These are phyloP conservation scores for Chrysoporthe cubensis DNA, from an alignment of 2,329 filamentous ascomycete genomes.

Conservation along the genomic window DNA sequence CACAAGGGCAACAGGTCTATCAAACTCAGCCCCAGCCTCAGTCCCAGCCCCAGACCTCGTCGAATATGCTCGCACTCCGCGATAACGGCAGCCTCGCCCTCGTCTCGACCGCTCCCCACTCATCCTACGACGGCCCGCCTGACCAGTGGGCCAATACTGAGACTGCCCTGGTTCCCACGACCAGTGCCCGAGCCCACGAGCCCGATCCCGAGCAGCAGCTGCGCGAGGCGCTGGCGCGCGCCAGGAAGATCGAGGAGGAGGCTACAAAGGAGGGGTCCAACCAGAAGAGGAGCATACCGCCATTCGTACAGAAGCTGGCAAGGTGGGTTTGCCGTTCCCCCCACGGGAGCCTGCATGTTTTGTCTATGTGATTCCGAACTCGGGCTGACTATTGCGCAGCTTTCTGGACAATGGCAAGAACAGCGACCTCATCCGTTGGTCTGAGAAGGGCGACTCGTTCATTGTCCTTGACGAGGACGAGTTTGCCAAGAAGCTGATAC, in stretches of 20 bases:
- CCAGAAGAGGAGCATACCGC: constrained; percentile 65
- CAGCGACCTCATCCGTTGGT: constrained; percentile 95
- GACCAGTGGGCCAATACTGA: constrained; percentile 46
- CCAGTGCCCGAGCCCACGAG: constrained; percentile 49
- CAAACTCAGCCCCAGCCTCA: constrained; percentile 36
- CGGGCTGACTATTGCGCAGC: constrained; percentile 51
- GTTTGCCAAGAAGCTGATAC: constrained; percentile 95
- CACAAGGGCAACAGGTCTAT: constrained; percentile 32
- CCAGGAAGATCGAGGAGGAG: constrained; percentile 77
- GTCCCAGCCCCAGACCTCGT: constrained; percentile 36
- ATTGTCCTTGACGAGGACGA: constrained; percentile 97
- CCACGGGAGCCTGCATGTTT: constrained; percentile 13
- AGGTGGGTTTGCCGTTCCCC: constrained; percentile 63
- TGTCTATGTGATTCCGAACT: not conserved
- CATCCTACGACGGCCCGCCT: constrained; percentile 33
- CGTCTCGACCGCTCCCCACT: constrained; percentile 46
- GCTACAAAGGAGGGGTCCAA: constrained; percentile 72
- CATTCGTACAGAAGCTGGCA: constrained; percentile 97
- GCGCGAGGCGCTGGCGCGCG: constrained; percentile 52
- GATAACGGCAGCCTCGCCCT: constrained; percentile 58
- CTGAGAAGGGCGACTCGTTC: constrained; percentile 93
- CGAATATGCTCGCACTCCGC: constrained; percentile 56
- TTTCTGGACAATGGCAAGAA: constrained; percentile 94
- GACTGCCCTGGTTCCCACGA: constrained; percentile 43
- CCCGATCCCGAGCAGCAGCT: constrained; percentile 72